Base-by-base conservation (phyloP, 371 early-diverging fungal species). In the Mortierella sp. region DNA sequence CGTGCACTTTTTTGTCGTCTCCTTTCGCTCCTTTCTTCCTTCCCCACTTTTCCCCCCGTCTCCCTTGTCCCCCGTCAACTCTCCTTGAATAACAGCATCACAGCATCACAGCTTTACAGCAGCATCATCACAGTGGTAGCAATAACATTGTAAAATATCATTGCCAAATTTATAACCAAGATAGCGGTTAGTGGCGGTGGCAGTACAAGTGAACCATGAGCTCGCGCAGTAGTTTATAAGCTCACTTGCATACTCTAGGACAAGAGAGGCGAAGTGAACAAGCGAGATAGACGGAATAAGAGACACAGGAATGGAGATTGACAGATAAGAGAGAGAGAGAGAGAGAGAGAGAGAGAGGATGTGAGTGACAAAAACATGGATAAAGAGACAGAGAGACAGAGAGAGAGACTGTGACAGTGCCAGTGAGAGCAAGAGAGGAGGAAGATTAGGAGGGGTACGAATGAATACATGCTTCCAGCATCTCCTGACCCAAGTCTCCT, bases 41-140 rank as follows among this genome's bases (percentile, higher is more conserved):
- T 54, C 51, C 28, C 24, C 47, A 35, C 65, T 64, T 60, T 8
- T 20, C 30, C 54, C 39, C 40, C 52, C 55, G n/a, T 37, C 12
- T 39, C 37, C 57, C 39, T 59, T 40, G 47, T 26, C 59, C 58
- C 64, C 39, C 39, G 20, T 49, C 52, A 64, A 47, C 35, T 64
- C 64, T 64, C 64, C 64, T 30, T 64, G 52, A 52, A 64, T 51
- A 64, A 39, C 43, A 43, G 26, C 43, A 62, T 35, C 35, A 35
- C 35, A 35, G 35, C 35, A 35, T 35, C 3, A 35, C 43, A 43
- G 43, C 43, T 11, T 43, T 11, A 43, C 43, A 43, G 43, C 16
- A 43, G 11, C 11, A 43, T 14, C 43, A 14, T 43, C 43, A 43
- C 16, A 43, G 43, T 16, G 43, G 43, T 10, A 43, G 43, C 16